Percentiles rank a stretch among this genome's conserved stretches.
Evolutionary conservation across 768 basidiomycete species (phyloP).

Genomic region (Plicaturopsis crispa): DNA sequence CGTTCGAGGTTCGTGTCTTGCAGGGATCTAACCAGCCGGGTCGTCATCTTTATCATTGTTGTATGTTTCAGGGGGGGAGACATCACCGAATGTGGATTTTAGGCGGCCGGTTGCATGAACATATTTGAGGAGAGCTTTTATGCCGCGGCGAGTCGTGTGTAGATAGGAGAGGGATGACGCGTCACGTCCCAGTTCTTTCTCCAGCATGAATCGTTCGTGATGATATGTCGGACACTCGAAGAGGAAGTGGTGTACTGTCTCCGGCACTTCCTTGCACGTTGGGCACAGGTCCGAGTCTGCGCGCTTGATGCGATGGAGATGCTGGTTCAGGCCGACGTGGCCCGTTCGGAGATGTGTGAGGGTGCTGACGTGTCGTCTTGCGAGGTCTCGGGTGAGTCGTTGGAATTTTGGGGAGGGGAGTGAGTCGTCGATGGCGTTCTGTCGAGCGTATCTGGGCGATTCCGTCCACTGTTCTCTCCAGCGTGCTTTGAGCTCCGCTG

Average conservation of each 20-base stretch:
- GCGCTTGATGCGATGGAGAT: conserved; percentile 20
- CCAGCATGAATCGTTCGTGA: conserved; percentile 1
- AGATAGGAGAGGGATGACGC: conserved; percentile 5
- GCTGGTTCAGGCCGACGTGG: conserved; percentile 20
- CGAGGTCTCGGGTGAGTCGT: background rate
- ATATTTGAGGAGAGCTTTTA: background rate
- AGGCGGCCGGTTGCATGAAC: conserved; percentile 6
- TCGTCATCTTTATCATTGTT: too few species aligned
- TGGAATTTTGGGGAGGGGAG: background rate
- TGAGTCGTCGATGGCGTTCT: background rate
- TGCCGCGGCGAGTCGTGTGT: conserved; percentile 1
- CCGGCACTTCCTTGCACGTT: conserved; percentile 2
- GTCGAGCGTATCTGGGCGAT: conserved; percentile 1
- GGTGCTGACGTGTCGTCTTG: conserved; percentile 10
- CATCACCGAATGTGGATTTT: background rate
- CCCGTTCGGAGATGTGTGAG: conserved; percentile 23
- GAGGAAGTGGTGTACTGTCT: conserved; percentile 11
- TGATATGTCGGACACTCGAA: conserved; percentile 7
- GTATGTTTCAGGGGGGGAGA: too few species aligned
- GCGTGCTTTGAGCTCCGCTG: background rate
- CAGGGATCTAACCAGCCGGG: too few species aligned
- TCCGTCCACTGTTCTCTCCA: conserved; percentile 1
- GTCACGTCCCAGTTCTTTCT: background rate
- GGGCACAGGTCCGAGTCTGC: conserved; percentile 11
- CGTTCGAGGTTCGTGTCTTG: too few species aligned